phyloP scores from a whole-genome alignment of 2,329 filamentous ascomycete species.

The Ilyonectria destructans region DNA sequence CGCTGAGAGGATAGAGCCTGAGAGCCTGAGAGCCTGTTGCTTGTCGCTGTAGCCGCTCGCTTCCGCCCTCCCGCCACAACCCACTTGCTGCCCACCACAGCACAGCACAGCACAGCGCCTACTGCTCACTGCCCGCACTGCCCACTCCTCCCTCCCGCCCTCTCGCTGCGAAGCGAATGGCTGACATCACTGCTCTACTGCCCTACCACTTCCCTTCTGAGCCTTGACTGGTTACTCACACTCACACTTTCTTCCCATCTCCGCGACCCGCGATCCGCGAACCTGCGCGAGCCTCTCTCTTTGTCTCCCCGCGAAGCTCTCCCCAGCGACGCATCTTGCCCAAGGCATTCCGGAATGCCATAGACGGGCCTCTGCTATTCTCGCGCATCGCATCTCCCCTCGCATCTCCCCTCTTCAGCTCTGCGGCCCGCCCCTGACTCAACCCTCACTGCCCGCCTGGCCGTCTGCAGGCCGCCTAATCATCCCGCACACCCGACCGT shows the following conservation, averaged over 20 bases:
- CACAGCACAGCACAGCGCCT: conserved; percentile 4
- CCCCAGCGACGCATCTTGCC: conserved; percentile 6
- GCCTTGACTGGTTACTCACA: conserved; percentile 16
- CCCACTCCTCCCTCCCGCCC: background rate
- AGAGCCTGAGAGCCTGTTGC: conserved; percentile 22
- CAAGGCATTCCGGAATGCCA: conserved; percentile 33
- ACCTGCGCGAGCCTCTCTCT: conserved; percentile 22
- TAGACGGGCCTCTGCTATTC: conserved; percentile 26
- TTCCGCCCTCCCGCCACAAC: conserved; percentile 23
- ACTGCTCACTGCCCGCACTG: conserved; percentile 15
- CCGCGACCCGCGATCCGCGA: conserved; percentile 30
- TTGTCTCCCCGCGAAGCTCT: conserved; percentile 6
- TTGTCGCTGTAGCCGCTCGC: conserved; percentile 42
- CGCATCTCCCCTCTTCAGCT: background rate
- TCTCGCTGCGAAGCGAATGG: conserved; percentile 17
- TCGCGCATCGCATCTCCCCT: conserved; percentile 24
- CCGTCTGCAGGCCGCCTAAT: conserved; percentile 21
- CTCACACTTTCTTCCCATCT: conserved; percentile 26
- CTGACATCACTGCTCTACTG: conserved; percentile 33
- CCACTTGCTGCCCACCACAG: too few relatives aligned
- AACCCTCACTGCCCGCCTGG: conserved; percentile 4
- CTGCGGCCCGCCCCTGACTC: conserved; percentile 1
- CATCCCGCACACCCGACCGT: conserved; percentile 37
- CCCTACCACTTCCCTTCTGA: conserved; percentile 19
- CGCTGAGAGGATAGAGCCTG: background rate